These are phyloP conservation scores for Coemansia brasiliensis DNA, from an alignment of 192 early-diverging fungal species.

Conservation along the genomic window DNA sequence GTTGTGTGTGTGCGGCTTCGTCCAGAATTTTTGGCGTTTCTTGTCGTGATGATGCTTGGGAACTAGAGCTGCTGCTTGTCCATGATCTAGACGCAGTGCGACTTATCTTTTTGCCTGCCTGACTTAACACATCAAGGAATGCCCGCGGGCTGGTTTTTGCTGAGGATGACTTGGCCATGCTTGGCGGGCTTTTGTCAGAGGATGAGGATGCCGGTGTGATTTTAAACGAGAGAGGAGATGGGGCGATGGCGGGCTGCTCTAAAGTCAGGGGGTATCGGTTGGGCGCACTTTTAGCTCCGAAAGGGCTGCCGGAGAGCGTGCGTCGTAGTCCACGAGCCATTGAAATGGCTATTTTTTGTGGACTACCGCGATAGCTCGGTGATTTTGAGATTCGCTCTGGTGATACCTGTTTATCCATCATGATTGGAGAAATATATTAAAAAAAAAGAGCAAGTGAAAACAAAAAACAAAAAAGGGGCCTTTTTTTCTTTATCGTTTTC, in stretches of 20 bases:
- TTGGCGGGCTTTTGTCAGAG: not conserved
- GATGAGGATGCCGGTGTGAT: conserved; percentile 7
- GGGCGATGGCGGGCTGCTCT: not conserved
- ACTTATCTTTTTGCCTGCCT: conserved; percentile 1
- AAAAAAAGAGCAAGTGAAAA: not conserved
- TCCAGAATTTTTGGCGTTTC: too few relatives aligned
- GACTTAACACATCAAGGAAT: not conserved
- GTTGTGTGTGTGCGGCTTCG: not conserved
- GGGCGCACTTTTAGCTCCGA: not conserved
- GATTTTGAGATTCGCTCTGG: not conserved
- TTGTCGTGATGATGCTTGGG: not conserved
- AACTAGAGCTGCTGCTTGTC: not conserved
- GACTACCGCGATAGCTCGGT: not conserved
- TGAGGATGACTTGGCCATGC: not conserved
- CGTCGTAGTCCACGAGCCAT: not conserved
- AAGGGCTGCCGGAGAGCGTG: not conserved
- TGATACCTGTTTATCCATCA: not conserved
- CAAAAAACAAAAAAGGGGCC: too few relatives aligned
- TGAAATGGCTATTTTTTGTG: not conserved
- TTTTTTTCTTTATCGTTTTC: not conserved
- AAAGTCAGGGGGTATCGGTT: too few relatives aligned
- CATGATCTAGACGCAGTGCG: not conserved
- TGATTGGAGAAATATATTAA: not conserved
- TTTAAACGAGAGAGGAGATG: not conserved
- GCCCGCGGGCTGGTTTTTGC: not conserved